Percentiles rank a stretch among this genome's conserved stretches.
Conservation (phyloP, 306 rosid genomes). For the Citrullus mucosospermus region DNA sequence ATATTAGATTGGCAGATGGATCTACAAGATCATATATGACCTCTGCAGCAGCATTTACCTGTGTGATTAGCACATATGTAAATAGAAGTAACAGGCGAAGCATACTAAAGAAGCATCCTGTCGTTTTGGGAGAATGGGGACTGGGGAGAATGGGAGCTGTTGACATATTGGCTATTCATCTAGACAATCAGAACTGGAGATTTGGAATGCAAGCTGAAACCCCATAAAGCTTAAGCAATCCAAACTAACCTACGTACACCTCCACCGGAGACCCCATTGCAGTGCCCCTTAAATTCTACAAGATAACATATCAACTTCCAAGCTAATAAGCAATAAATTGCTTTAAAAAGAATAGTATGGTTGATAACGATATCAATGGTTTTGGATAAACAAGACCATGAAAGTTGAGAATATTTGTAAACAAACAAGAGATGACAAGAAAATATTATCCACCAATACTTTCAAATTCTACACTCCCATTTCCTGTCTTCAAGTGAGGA, state of each 20-base stretch:
- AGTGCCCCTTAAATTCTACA: background rate
- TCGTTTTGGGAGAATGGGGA: background rate
- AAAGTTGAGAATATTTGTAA: background rate
- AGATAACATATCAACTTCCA: background rate
- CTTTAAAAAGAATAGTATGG: background rate
- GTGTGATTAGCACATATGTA: conserved; percentile 10
- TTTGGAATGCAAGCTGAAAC: background rate
- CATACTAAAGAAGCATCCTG: background rate
- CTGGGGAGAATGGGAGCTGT: background rate
- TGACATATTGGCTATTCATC: background rate
- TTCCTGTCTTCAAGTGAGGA: background rate
- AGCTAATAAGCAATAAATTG: background rate
- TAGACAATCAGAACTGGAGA: background rate
- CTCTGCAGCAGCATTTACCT: conserved; percentile 99
- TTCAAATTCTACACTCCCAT: background rate
- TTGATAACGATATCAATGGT: background rate
- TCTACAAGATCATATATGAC: conserved; percentile 98
- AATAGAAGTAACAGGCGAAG: background rate
- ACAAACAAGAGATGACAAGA: background rate
- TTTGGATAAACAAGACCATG: background rate
- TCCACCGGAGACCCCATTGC: background rate
- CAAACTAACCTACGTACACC: background rate
- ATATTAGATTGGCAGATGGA: conserved; percentile 89
- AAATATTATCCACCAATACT: background rate
- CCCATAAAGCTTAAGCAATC: background rate